These are phyloP conservation scores for Scenedesmus sp. DNA, from an alignment of 163 green algal genomes.

Conservation along the genomic window DNA sequence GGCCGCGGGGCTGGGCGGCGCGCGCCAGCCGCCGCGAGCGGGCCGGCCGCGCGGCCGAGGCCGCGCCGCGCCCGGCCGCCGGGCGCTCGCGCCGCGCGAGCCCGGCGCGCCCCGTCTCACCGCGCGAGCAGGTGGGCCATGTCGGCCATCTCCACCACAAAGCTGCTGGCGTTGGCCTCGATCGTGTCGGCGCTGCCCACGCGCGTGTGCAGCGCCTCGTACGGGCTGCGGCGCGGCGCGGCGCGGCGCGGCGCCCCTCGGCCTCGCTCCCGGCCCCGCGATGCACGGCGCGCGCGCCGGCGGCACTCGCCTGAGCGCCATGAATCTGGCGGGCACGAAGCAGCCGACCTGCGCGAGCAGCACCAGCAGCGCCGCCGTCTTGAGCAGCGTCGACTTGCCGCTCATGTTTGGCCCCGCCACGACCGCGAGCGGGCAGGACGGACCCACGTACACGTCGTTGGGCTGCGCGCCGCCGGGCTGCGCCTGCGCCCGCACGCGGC, in stretches of 20 bases:
- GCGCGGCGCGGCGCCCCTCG: neutral
- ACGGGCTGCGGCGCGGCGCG: conserved; percentile 35
- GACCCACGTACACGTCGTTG: conserved; percentile 74
- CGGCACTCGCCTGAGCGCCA: conserved; percentile 53
- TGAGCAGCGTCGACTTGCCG: conserved; percentile 87
- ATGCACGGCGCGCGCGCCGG: neutral
- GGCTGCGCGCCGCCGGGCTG: too few species aligned
- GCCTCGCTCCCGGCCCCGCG: neutral
- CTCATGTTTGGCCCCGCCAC: conserved; percentile 89
- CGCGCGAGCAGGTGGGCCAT: conserved; percentile 27
- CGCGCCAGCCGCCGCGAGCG: too few species aligned
- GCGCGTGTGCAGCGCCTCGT: conserved; percentile 80
- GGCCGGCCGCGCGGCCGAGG: too few species aligned
- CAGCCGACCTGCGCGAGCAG: conserved; percentile 91
- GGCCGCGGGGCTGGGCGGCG: too few species aligned
- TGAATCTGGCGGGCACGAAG: conserved; percentile 84
- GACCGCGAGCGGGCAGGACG: conserved; percentile 68
- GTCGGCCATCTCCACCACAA: conserved; percentile 86
- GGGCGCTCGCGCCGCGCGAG: too few species aligned
- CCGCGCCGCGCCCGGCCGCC: too few species aligned
- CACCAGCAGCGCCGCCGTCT: conserved; percentile 86
- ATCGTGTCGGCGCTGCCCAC: conserved; percentile 85
- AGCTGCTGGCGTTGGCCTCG: conserved; percentile 85
- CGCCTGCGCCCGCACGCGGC: too few species aligned
- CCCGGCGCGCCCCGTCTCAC: conserved; percentile 4